These are phyloP conservation scores for Talaromyces amestolkiae DNA, from an alignment of 2,329 filamentous ascomycete species.

Conservation along the genomic window DNA sequence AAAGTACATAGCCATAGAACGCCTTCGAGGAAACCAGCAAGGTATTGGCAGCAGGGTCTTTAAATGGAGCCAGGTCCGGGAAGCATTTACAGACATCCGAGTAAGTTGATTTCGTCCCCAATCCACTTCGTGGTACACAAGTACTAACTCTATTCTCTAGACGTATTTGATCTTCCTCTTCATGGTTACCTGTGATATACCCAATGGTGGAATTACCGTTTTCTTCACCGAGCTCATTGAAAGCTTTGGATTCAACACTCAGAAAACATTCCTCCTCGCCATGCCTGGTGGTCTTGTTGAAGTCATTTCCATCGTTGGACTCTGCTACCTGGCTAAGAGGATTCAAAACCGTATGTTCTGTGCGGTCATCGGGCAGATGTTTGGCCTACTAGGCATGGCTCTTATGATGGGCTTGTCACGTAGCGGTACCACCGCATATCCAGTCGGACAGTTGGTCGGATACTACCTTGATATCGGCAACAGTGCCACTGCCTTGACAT, in stretches of 20 bases:
- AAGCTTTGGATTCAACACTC: neutral
- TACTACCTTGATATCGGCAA: neutral
- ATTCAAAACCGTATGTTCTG: conserved; percentile 1
- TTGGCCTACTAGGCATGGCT: neutral
- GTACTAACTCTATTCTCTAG: neutral
- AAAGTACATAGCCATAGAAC: conserved; percentile 1
- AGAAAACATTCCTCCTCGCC: neutral
- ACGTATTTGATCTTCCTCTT: conserved; percentile 12
- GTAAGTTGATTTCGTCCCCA: neutral
- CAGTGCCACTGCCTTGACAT: neutral
- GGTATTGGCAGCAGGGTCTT: conserved; percentile 6
- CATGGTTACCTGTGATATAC: neutral
- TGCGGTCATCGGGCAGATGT: neutral
- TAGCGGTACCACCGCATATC: neutral
- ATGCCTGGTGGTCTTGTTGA: conserved; percentile 7
- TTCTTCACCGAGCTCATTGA: conserved; percentile 3
- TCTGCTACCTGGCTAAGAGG: neutral
- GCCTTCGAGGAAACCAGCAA: conserved; percentile 7
- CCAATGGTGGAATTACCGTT: conserved; percentile 1
- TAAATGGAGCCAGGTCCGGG: conserved; percentile 2
- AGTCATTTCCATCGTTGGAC: neutral
- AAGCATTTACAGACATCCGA: conserved; percentile 6
- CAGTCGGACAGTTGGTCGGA: neutral
- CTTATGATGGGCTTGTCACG: neutral
- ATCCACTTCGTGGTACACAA: neutral